Percentiles rank a stretch among this genome's conserved stretches.
phyloP scores from a whole-genome alignment of 1,139 yeast genomes.

The Geotrichum citri-aurantii region DNA sequence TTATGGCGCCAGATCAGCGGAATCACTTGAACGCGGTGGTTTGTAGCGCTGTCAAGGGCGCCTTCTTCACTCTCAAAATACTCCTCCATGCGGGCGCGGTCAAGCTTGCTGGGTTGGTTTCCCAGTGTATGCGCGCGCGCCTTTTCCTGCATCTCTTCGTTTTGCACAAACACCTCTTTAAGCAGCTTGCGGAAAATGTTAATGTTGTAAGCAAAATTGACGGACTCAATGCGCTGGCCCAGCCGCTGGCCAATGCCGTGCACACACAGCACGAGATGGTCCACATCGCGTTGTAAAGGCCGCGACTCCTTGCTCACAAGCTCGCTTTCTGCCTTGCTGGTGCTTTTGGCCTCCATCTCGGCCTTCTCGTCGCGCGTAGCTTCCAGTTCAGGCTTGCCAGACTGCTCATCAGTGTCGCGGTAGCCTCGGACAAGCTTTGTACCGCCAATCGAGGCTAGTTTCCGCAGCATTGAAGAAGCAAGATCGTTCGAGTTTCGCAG shows the following conservation, averaged over 20 bases:
- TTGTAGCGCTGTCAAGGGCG: not conserved
- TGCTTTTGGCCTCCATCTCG: conserved; percentile 8
- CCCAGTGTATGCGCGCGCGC: conserved; percentile 1
- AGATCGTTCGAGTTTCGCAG: conserved; percentile 16
- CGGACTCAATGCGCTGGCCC: conserved; percentile 67
- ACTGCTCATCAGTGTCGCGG: conserved; percentile 14
- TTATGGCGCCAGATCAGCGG: conserved; percentile 36
- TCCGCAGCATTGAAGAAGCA: conserved; percentile 8
- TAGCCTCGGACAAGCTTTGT: conserved; percentile 27
- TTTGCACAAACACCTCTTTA: conserved; percentile 49
- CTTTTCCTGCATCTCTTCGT: conserved; percentile 36
- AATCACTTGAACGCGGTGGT: conserved; percentile 59
- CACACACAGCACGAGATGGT: conserved; percentile 74
- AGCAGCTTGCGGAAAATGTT: conserved; percentile 62
- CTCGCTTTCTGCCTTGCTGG: conserved; percentile 2
- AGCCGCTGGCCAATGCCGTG: conserved; percentile 90
- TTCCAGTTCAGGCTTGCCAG: conserved; percentile 1
- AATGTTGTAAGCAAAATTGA: conserved; percentile 78
- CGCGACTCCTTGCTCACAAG: not conserved
- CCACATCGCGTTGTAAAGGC: conserved; percentile 39
- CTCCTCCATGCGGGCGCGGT: not conserved
- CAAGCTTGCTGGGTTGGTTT: conserved; percentile 7
- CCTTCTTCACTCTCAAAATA: not conserved
- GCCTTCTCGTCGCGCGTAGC: conserved; percentile 14
- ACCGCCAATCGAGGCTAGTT: conserved; percentile 21